Evolutionary conservation across 352 stramenopile genomes (phyloP), one percentile per base, ranked within the genome.

Genomic region (Salisapilia sapeloensis): DNA sequence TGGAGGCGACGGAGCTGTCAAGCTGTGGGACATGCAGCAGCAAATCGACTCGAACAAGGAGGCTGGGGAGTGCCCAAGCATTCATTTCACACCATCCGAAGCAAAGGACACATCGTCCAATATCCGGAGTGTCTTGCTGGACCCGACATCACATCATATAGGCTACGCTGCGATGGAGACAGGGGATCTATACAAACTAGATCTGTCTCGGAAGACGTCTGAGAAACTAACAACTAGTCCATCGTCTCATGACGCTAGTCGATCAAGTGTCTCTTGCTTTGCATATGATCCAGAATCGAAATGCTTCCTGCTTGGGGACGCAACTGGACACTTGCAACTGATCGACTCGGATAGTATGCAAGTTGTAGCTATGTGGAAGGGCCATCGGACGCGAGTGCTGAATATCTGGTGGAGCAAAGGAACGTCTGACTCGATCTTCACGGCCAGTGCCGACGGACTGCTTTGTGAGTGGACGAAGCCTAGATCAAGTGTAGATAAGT

Each of bases 1-100:
- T 30, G 76, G 76, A 5, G 59, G 66, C n/a, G 76, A 92, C 27
- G 60, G 64, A 11, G 64, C 70, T 8, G 63, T 70, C 23, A 92
- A 92, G 46, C 46, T 90, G 2, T 92, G 76, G 76, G 50, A 83
- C 29, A 25, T 82, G 17, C 23, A 49, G 17, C 55, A 58, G 11
- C 64, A 86, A 48, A 40, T 74, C 11, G 56, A 58, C 30, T 79
- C 54, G 14, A 66, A 56, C 0, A 46, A 40, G 3, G 27, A 48
- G 21, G 35, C 25, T 15, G 33, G 29, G 1, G 32, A 25, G 17
- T 53, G 29, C 14, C 11, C 26, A 13, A 43, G 24, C 14, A 51
- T 50, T 21, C 32, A 44, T 4, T 26, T 57, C 22, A 26, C 31
- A 10, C 13, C 31, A 22, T 12, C 18, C 11, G 11, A 3, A 6